Evolutionary conservation across 2,329 filamentous ascomycete genomes (phyloP).

Genomic region (Podosphaera fusca): DNA sequence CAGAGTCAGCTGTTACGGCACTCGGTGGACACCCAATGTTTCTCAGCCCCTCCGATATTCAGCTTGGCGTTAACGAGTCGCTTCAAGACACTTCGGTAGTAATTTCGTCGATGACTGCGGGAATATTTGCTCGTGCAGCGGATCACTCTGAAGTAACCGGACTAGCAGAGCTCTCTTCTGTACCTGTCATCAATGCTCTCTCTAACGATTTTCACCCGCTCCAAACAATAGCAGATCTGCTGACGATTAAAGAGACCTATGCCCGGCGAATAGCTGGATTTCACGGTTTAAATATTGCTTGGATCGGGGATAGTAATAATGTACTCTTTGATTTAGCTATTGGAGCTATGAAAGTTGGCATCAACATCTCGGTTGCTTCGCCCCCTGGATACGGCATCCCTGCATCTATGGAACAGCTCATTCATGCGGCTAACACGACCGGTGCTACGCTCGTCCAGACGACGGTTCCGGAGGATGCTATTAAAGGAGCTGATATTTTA

Average conservation of each 20-base stretch:
- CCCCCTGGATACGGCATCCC: conserved; percentile 72
- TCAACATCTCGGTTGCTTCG: conserved; percentile 69
- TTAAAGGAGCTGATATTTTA: conserved; percentile 68
- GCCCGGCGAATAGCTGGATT: conserved; percentile 31
- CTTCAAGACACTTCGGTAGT: conserved; percentile 81
- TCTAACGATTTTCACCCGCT: conserved; percentile 84
- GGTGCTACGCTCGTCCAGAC: conserved; percentile 47
- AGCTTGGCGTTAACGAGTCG: conserved; percentile 87
- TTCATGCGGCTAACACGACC: conserved; percentile 19
- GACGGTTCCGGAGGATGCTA: conserved; percentile 55
- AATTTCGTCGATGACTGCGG: conserved; percentile 80
- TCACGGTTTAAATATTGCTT: conserved; percentile 72
- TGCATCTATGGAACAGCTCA: conserved; percentile 45
- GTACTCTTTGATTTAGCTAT: conserved; percentile 87
- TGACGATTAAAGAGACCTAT: conserved; percentile 69
- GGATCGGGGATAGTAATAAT: conserved; percentile 94
- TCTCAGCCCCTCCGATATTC: conserved; percentile 83
- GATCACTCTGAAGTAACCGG: conserved; percentile 51
- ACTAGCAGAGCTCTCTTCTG: conserved; percentile 47
- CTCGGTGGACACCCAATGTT: conserved; percentile 94
- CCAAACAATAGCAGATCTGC: conserved; percentile 81
- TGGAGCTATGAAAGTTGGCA: conserved; percentile 64
- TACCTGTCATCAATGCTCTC: conserved; percentile 70
- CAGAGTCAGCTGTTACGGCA: conserved; percentile 69
- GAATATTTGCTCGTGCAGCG: conserved; percentile 59